phyloP scores from a whole-genome alignment of 2,329 filamentous ascomycete genomes.

The Claviceps pusilla region DNA sequence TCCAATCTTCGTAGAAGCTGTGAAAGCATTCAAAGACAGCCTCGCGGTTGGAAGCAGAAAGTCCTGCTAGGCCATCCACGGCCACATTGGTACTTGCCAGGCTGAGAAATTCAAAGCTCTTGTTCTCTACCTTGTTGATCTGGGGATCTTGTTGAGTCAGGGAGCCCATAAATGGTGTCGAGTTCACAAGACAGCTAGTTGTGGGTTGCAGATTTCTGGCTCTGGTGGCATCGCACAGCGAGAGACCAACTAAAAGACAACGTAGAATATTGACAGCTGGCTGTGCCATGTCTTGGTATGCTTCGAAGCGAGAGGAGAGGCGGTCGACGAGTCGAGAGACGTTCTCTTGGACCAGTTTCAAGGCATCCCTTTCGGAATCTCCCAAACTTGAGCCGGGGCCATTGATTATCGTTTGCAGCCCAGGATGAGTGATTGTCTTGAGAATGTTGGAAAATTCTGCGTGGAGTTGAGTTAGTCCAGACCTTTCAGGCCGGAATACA shows the following conservation, averaged over 20 bases:
- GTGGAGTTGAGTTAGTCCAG: slow-evolving; percentile 57
- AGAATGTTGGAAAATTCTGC: slow-evolving; percentile 70
- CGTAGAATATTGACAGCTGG: slow-evolving; percentile 68
- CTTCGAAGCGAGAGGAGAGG: slow-evolving; percentile 53
- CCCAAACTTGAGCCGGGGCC: slow-evolving; percentile 10
- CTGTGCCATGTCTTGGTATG: slow-evolving; percentile 72
- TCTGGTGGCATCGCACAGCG: slow-evolving; percentile 34
- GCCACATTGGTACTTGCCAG: slow-evolving; percentile 21
- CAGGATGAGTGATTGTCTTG: slow-evolving; percentile 40
- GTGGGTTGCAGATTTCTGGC: slow-evolving; percentile 26
- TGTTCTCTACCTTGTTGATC: slow-evolving; percentile 9
- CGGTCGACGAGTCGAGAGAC: slow-evolving; percentile 56
- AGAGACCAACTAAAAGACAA: slow-evolving; percentile 62
- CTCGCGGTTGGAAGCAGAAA: slow-evolving; percentile 30
- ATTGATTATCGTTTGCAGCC: slow-evolving; percentile 1
- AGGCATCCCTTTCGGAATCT: slow-evolving; percentile 17
- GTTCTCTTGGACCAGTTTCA: slow-evolving; percentile 38
- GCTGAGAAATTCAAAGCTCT: slow-evolving; percentile 29
- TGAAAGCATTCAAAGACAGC: slow-evolving; percentile 53
- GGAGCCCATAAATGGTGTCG: slow-evolving; percentile 44
- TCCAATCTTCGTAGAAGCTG: slow-evolving; percentile 67
- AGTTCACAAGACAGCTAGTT: slow-evolving; percentile 24
- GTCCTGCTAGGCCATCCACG: slow-evolving; percentile 30
- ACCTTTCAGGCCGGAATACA: slow-evolving; percentile 56
- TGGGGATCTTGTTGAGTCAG: slow-evolving; percentile 18